Evolutionary conservation across 257 asterid genomes (phyloP), one percentile per base, ranked within the genome.

Genomic region (Thymus quinquecostatus): DNA sequence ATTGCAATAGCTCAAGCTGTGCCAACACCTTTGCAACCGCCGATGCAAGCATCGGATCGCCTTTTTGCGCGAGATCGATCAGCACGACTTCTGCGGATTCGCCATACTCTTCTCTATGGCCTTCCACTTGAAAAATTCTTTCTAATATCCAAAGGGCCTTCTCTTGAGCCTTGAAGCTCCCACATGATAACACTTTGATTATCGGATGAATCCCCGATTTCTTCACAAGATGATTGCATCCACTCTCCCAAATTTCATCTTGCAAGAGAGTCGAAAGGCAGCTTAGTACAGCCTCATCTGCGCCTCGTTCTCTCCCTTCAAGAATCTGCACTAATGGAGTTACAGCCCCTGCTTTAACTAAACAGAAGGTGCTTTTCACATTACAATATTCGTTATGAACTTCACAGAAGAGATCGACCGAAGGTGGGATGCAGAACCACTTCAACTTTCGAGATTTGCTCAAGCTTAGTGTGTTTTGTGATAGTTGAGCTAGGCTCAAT

Each of bases 131-230:
- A 29, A 93, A 84, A 21, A 88, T 38, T 64, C 86, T 86, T 59
- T 91, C 96, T 85, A 94, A 70, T 60, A 89, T 86, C 96, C 96
- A 86, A 14, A 91, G 79, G 0, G 87, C 88, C 66, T 71, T 89
- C 78, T 87, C 96, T 68, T 72, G 77, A 13, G 96, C 78, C 83
- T 84, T 82, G 21, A 78, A 45, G 69, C 85, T 87, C 71, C 97
- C 97, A 10, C 69, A 69, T 51, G 82, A 62, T 9, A 89, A 73
- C 38, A 84, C 86, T 66, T 77, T 84, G 5, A 85, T 62, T 49
- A 91, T 58, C 40, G 82, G 79, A 44, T 51, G 73, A 30, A 87
- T 72, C 8, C 89, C 88, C 9, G 84, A 82, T 47, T 14, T 61
- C 64, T 82, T 81, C 29, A 69, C 96, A 4, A 94, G 77, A 40